A percentile compares a stretch with the other conserved stretches of the same genome.
Evolutionary conservation across 2,329 filamentous ascomycete species (phyloP).

Genomic region (Exophiala calicioides): DNA sequence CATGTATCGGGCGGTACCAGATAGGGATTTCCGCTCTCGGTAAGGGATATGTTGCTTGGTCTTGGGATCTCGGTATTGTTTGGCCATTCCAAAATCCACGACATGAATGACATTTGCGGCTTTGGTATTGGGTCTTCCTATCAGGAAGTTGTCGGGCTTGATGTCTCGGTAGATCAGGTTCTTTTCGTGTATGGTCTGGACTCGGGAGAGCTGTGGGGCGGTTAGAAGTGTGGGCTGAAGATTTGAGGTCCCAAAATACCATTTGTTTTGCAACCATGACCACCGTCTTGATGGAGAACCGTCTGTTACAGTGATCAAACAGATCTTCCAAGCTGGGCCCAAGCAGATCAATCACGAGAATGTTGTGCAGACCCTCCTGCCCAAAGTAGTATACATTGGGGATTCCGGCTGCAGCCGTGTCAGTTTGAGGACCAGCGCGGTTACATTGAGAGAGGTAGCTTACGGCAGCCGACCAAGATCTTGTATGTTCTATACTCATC

Average conservation of each 20-base stretch:
- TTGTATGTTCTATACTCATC: slow-evolving; percentile 99
- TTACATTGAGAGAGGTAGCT: slow-evolving; percentile 49
- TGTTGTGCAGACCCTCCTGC: slow-evolving; percentile 97
- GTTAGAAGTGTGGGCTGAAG: slow-evolving; percentile 32
- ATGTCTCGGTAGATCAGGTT: slow-evolving; percentile 99
- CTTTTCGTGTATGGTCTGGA: slow-evolving; percentile 96
- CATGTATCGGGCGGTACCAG: slow-evolving; percentile 97
- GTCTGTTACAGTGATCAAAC: slow-evolving; percentile 93
- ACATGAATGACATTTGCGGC: slow-evolving; percentile 98
- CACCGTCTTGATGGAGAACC: slow-evolving; percentile 95
- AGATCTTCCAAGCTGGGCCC: slow-evolving; percentile 94
- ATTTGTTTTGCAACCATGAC: slow-evolving; percentile 99
- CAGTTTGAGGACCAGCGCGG: background rate
- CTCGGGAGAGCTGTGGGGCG: slow-evolving; percentile 70
- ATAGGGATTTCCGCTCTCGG: slow-evolving; percentile 92
- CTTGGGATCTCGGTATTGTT: slow-evolving; percentile 98
- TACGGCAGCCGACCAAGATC: slow-evolving; percentile 97
- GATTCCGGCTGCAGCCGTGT: slow-evolving; percentile 72
- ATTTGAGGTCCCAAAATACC: slow-evolving; percentile 53
- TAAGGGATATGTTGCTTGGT: slow-evolving; percentile 99
- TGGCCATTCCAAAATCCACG: slow-evolving; percentile 99
- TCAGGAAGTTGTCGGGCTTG: slow-evolving; percentile 99
- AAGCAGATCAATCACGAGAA: slow-evolving; percentile 94
- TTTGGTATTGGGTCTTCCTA: slow-evolving; percentile 88
- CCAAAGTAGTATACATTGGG: slow-evolving; percentile 99